Conservation (phyloP, 1,284 basidiomycete genomes). For the Fomitopsis schrenkii region DNA sequence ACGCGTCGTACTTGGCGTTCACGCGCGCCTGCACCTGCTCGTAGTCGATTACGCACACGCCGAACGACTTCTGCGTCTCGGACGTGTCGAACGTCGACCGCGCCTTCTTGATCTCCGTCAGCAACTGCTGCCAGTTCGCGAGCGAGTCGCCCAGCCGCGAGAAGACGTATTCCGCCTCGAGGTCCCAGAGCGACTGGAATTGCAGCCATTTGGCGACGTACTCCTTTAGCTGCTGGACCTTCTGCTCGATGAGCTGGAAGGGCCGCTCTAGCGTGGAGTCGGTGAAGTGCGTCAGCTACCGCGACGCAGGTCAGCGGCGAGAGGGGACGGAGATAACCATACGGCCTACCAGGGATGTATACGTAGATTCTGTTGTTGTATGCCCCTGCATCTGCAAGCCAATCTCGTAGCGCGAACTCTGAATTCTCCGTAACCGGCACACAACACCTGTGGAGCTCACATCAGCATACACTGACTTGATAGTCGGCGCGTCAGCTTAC, state of each 20-base stretch:
- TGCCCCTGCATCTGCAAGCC: conserved; percentile 81
- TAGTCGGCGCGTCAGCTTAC: conserved; percentile 28
- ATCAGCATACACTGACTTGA: neutral
- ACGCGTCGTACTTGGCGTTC: conserved; percentile 97
- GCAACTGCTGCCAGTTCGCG: conserved; percentile 89
- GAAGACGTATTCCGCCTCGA: conserved; percentile 96
- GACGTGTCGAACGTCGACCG: conserved; percentile 96
- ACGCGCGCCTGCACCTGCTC: conserved; percentile 97
- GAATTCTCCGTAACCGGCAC: conserved; percentile 85
- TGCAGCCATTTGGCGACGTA: conserved; percentile 98
- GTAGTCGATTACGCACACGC: conserved; percentile 93
- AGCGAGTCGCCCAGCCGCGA: conserved; percentile 91
- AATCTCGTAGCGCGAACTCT: conserved; percentile 95
- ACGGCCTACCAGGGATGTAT: conserved; percentile 74
- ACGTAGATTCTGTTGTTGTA: conserved; percentile 64
- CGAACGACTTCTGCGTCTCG: conserved; percentile 89
- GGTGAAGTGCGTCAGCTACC: conserved; percentile 72
- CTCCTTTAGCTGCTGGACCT: conserved; percentile 81
- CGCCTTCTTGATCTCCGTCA: conserved; percentile 95
- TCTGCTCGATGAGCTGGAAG: conserved; percentile 84
- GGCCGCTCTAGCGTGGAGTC: conserved; percentile 79
- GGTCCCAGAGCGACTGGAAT: conserved; percentile 98
- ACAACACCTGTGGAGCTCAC: conserved; percentile 58
- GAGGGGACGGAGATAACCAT: neutral
- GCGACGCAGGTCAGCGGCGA: neutral